phyloP scores from a whole-genome alignment of 352 stramenopile species.

The Blastocystis sp. region DNA sequence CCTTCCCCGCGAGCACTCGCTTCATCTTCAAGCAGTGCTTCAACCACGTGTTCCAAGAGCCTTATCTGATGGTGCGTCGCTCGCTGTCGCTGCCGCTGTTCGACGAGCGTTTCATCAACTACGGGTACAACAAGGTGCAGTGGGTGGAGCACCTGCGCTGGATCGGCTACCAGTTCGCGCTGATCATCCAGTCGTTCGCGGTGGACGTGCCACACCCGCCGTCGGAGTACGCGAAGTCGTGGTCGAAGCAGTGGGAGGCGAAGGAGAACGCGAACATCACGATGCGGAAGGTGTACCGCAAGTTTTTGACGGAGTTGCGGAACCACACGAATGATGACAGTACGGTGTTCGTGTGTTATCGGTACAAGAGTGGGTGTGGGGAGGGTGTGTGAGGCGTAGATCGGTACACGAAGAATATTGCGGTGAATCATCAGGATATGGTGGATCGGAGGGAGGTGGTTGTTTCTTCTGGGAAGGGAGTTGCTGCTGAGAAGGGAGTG shows the following conservation, averaged over 20 bases:
- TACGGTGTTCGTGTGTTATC: conserved; percentile 37
- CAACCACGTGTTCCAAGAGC: conserved; percentile 56
- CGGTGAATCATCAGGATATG: conserved; percentile 44
- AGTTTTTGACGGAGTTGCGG: conserved; percentile 13
- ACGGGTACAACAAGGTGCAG: conserved; percentile 68
- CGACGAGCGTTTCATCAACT: conserved; percentile 74
- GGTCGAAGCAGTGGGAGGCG: conserved; percentile 9
- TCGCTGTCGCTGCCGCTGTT: conserved; percentile 49
- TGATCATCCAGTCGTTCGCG: conserved; percentile 39
- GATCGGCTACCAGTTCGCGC: conserved; percentile 45
- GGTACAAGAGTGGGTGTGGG: conserved; percentile 1
- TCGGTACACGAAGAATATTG: conserved; percentile 32
- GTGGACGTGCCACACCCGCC: conserved; percentile 58
- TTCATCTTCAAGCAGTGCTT: conserved; percentile 61
- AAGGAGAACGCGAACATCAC: conserved; percentile 39
- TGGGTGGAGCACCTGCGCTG: conserved; percentile 68
- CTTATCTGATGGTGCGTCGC: conserved; percentile 59
- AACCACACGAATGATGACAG: conserved; percentile 14
- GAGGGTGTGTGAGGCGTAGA: not conserved
- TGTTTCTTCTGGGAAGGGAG: too few species aligned
- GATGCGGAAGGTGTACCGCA: conserved; percentile 8
- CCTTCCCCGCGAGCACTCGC: not conserved
- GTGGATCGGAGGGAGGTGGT: not conserved
- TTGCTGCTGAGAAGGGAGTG: too few species aligned
- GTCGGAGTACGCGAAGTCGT: conserved; percentile 21